Evolutionary conservation across 192 early-diverging fungal species (phyloP).

Genomic region (Mortierella claussenii): DNA sequence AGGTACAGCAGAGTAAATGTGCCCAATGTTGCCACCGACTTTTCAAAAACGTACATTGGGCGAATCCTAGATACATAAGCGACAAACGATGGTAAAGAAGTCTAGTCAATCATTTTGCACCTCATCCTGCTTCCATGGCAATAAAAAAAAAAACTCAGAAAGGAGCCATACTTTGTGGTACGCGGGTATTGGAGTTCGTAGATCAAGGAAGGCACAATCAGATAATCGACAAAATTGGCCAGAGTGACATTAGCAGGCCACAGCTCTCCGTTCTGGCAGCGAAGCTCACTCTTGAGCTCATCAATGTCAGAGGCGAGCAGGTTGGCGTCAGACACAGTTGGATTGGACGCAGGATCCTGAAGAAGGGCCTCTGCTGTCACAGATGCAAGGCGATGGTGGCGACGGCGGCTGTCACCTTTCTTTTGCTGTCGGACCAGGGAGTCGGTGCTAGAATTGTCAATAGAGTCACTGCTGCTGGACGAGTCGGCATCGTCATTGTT

Average conservation of each 20-base stretch:
- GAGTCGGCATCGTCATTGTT: not conserved
- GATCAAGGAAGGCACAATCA: conserved; percentile 90
- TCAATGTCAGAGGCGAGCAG: conserved; percentile 55
- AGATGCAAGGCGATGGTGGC: conserved; percentile 17
- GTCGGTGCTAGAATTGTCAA: not conserved
- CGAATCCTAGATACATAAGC: conserved; percentile 82
- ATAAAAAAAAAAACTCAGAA: not conserved
- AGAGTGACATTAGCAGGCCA: conserved; percentile 84
- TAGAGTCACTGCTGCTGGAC: not conserved
- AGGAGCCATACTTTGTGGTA: conserved; percentile 58
- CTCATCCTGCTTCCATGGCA: too few relatives aligned
- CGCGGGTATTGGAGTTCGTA: conserved; percentile 95
- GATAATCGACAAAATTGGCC: conserved; percentile 86
- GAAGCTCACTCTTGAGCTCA: conserved; percentile 66
- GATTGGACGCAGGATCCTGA: conserved; percentile 1
- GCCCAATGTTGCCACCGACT: conserved; percentile 78
- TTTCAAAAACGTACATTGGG: conserved; percentile 88
- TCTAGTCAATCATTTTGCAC: too few relatives aligned
- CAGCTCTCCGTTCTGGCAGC: conserved; percentile 58
- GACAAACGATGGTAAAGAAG: too few relatives aligned
- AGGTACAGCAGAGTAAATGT: conserved; percentile 86
- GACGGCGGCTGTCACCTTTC: conserved; percentile 6
- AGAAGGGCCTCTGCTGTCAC: conserved; percentile 15
- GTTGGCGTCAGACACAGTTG: conserved; percentile 1
- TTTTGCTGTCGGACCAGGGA: conserved; percentile 4